A percentile compares a stretch with the other conserved stretches of the same genome.
Conservation (phyloP, 768 basidiomycete species). For the Lactarius sanguifluus region DNA sequence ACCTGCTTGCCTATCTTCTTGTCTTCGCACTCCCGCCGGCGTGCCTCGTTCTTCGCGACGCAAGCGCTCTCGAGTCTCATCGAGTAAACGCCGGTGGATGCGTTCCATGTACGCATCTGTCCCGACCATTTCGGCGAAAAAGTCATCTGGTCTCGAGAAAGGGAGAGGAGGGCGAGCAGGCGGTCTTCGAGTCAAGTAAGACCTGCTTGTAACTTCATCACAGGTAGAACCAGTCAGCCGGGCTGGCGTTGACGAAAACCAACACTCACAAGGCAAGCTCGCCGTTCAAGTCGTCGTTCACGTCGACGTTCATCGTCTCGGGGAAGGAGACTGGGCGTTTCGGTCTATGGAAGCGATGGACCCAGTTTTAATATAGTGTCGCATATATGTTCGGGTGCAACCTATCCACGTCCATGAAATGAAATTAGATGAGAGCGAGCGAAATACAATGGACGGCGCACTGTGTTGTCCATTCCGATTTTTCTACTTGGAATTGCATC, state of each 20-base stretch:
- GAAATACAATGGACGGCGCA: constrained; percentile 37
- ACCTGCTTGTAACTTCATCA: constrained; percentile 88
- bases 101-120: constrained; percentile 97
- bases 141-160: constrained; percentile 90
- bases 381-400: constrained; percentile 77
- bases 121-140: constrained; percentile 99
- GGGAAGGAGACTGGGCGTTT: constrained; percentile 76
- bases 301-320: constrained; percentile 69
- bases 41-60: constrained; percentile 91
- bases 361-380: constrained; percentile 76
- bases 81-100: constrained; percentile 83
- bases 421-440: constrained; percentile 4
- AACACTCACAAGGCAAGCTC: constrained; percentile 84
- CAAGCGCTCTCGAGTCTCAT: constrained; percentile 64
- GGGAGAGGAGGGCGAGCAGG: constrained; percentile 70
- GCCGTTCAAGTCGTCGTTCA: constrained; percentile 86
- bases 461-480: constrained; percentile 79
- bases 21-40: constrained; percentile 85
- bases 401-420: constrained; percentile 40
- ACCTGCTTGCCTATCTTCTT: constrained; percentile 99
- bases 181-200: constrained; percentile 72
- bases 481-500: constrained; percentile 83
- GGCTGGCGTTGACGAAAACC: constrained; percentile 35
- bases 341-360: constrained; percentile 76
- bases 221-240: constrained; percentile 7